phyloP scores from a whole-genome alignment of 2,329 filamentous ascomycete species.

The Pseudogymnoascus sp. region DNA sequence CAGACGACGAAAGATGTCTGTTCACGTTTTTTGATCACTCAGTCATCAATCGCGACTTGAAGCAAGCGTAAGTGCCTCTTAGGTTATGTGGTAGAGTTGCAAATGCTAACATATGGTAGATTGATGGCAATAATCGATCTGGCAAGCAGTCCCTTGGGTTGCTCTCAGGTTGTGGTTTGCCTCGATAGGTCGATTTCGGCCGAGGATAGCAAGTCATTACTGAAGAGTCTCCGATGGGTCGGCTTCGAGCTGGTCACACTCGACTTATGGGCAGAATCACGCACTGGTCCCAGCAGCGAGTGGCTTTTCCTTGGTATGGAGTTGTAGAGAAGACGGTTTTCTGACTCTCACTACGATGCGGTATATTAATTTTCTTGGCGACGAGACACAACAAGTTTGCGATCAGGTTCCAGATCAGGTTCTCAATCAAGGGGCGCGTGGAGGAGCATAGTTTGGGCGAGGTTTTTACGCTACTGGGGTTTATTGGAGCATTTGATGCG shows the following conservation, averaged over 20 bases:
- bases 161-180: conserved; percentile 70
- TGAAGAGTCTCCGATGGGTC: conserved; percentile 85
- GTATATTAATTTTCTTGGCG: conserved; percentile 4
- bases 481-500: conserved; percentile 1
- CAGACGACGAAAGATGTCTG: conserved; percentile 61
- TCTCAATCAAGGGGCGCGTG: neutral
- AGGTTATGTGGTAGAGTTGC: no score
- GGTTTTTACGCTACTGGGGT: conserved; percentile 2
- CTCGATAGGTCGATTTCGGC: conserved; percentile 62
- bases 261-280: conserved; percentile 58
- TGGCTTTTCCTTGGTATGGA: conserved; percentile 92
- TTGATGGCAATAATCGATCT: conserved; percentile 88
- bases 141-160: conserved; percentile 66
- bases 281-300: conserved; percentile 57
- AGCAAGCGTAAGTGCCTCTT: conserved; percentile 63
- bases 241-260: conserved; percentile 79
- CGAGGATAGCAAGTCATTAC: conserved; percentile 56
- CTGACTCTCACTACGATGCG: neutral
- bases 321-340: conserved; percentile 41
- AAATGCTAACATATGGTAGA: conserved; percentile 38
- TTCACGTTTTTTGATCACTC: conserved; percentile 82
- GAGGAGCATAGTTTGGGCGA: conserved; percentile 5
- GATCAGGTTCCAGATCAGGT: conserved; percentile 5
- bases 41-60: conserved; percentile 67
- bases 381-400: conserved; percentile 3